phyloP scores from a whole-genome alignment of 495 filamentous ascomycete species.

The Corynascus novoguineensis region DNA sequence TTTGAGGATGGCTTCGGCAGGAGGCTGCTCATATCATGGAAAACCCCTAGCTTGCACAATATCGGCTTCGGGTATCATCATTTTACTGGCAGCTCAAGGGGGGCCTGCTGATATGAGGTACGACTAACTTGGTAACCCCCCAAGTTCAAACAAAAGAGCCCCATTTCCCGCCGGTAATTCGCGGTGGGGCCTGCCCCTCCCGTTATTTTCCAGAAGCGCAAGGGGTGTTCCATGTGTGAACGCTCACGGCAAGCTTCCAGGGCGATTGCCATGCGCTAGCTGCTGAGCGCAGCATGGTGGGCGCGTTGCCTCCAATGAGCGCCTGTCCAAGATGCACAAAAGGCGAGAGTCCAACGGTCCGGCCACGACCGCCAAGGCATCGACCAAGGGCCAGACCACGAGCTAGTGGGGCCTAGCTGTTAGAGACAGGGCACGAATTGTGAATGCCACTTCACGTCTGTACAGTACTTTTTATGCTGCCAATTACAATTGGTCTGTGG shows the following conservation, averaged over 20 bases:
- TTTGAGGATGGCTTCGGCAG: background rate
- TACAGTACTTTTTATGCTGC: too few species aligned
- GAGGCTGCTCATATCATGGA: constrained; percentile 3
- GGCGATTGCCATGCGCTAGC: background rate
- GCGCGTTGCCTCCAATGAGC: constrained; percentile 1
- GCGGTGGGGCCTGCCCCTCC: constrained; percentile 2
- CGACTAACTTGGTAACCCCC: background rate
- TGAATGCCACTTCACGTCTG: too few species aligned
- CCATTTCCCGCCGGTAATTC: constrained; percentile 2
- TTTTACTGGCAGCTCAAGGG: constrained; percentile 1
- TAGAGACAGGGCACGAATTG: constrained; percentile 1
- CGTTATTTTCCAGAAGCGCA: background rate
- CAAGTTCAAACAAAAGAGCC: background rate
- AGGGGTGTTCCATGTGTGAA: background rate
- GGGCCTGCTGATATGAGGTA: background rate
- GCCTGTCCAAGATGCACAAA: background rate
- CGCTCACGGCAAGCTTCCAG: background rate
- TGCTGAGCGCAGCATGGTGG: background rate
- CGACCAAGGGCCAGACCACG: constrained; percentile 4
- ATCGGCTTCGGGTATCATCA: constrained; percentile 8
- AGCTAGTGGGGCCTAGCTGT: constrained; percentile 1
- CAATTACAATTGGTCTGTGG: background rate
- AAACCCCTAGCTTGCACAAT: background rate
- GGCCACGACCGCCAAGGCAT: background rate
- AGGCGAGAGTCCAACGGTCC: background rate